These are phyloP conservation scores for Salix arbutifolia DNA, from an alignment of 345 rosid species.

Conservation along the genomic window DNA sequence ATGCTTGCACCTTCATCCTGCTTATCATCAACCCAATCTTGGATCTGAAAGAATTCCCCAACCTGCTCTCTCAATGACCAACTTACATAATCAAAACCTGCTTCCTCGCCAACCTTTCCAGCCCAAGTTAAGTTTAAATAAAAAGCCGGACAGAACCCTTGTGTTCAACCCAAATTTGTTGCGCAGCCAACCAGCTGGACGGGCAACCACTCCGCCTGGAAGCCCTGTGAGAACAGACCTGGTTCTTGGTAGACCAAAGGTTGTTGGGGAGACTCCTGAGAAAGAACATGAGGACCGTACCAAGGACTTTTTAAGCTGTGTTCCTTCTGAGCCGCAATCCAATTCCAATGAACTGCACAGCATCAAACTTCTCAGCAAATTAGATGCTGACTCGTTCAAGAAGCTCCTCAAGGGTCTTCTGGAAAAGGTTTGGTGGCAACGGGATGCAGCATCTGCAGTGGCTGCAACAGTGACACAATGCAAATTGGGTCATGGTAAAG, in stretches of 20 bases:
- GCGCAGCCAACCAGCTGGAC: conserved; percentile 29
- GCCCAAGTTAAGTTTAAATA: conserved; percentile 54
- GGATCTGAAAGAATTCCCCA: conserved; percentile 46
- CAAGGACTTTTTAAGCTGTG: conserved; percentile 66
- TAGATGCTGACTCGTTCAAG: conserved; percentile 69
- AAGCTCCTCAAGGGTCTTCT: conserved; percentile 70
- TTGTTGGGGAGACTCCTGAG: conserved; percentile 29
- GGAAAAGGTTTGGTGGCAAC: conserved; percentile 92
- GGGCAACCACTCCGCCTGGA: conserved; percentile 38
- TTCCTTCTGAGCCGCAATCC: conserved; percentile 50
- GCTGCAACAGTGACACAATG: conserved; percentile 69
- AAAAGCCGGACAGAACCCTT: conserved; percentile 35
- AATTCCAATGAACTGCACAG: conserved; percentile 40
- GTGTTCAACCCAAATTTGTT: conserved; percentile 31
- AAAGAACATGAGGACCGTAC: conserved; percentile 30
- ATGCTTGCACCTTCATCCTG: conserved; percentile 63
- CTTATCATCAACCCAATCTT: conserved; percentile 40
- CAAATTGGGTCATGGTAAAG: conserved; percentile 64
- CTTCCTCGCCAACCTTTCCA: conserved; percentile 56
- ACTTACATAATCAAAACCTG: conserved; percentile 47
- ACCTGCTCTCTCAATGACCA: conserved; percentile 39
- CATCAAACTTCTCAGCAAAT: conserved; percentile 34
- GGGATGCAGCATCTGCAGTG: conserved; percentile 78
- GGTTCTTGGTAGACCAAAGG: conserved; percentile 64
- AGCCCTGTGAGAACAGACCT: conserved; percentile 89